Base-by-base conservation (phyloP, 1,284 basidiomycete genomes). In the Malassezia brasiliensis region DNA sequence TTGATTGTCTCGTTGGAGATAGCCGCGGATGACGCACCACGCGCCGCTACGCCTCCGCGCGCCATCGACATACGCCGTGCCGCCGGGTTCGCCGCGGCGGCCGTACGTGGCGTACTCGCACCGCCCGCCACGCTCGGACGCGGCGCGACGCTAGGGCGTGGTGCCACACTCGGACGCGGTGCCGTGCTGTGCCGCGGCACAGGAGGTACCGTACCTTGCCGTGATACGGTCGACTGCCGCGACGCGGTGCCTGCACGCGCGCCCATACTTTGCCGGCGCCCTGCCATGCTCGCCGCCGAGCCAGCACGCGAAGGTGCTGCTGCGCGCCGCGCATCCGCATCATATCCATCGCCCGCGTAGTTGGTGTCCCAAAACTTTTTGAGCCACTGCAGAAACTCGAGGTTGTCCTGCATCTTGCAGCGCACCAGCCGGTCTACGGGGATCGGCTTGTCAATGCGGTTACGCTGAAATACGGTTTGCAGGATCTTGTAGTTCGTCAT, bases 381-480 rank as follows among this genome's bases (percentile, higher is more conserved):
- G 70, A 90, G 81, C 93, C 93, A 98, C 77, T 99, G 93, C 53
- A 93, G 76, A 77, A 98, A 98, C 76, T 99, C 94, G 66, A 99
- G 85, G 77, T 99, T 99, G 77, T 98, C 94, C 42, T 96, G 94
- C 93, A 98, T 98, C 80, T 96, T 96, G 81, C 93, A 98, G 78
- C 93, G 93, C 45, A 90, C 83, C 50, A 99, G 82, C 67, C 81
- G 85, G 64, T 96, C 91, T 28, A 99, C 86, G 1, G 83, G 87
- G 71, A 99, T 91, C 14, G 93, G 91, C 88, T 93, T 96, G 76
- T 94, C 90, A 62, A 96, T 86, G 76, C 88, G 82, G 75, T 74
- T 86, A 86, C 62, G 58, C 51, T 69, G 68, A 41, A 76, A 74
- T 15, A 64, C 59, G 25, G 65, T 65, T 76, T 96, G 91, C 69